Evolutionary conservation across 129 eudicot genomes (phyloP).

Genomic region (carrot (Daucus carota)): DNA sequence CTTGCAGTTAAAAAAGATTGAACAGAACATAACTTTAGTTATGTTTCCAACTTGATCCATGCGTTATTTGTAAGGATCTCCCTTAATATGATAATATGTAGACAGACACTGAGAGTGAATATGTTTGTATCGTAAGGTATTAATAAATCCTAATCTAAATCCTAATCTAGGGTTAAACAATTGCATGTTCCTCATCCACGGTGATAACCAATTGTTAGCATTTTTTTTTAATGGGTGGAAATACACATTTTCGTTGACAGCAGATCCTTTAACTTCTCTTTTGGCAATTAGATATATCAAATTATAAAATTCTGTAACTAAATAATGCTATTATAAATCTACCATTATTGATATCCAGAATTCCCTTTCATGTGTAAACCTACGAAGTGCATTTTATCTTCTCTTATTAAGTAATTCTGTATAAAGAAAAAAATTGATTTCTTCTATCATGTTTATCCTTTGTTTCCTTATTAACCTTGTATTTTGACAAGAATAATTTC

Average conservation of each 20-base stretch:
- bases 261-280: background rate
- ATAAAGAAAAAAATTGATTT: background rate
- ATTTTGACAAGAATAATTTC: background rate
- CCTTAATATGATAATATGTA: background rate
- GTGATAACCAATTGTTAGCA: background rate
- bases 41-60: background rate
- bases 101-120: background rate
- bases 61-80: background rate
- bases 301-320: background rate
- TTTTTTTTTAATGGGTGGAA: background rate
- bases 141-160: background rate
- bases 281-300: background rate
- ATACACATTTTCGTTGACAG: background rate
- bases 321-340: background rate
- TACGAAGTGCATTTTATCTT: background rate
- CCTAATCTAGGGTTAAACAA: background rate
- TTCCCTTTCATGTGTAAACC: background rate
- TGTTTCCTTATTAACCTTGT: background rate
- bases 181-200: background rate
- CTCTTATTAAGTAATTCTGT: background rate
- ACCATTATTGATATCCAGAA: background rate
- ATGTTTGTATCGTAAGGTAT: background rate
- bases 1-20: too few relatives aligned
- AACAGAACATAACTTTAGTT: background rate
- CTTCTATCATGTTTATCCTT: background rate